Percentiles rank a stretch among this genome's conserved stretches.
Conservation (phyloP, 495 filamentous ascomycete species). For the Apiosordaria backusii region DNA sequence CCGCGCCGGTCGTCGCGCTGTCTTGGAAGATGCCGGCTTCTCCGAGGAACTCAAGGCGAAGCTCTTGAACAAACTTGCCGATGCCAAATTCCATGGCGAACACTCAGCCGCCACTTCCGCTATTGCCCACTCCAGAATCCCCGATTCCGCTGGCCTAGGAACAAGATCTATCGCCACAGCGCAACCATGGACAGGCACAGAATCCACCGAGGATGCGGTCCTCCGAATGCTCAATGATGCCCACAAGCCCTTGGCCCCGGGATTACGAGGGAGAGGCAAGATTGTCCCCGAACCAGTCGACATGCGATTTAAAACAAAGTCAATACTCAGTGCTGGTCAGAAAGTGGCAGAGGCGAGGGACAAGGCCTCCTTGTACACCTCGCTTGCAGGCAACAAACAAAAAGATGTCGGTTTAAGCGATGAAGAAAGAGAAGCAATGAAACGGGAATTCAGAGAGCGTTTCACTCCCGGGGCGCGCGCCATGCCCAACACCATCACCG, state of each 20-base stretch:
- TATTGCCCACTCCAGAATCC: constrained; percentile 42
- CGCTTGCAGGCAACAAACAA: constrained; percentile 39
- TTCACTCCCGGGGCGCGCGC: constrained; percentile 69
- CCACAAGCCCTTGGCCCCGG: constrained; percentile 62
- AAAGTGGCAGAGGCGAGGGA: constrained; percentile 78
- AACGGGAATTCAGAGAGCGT: constrained; percentile 71
- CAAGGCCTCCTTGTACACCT: constrained; percentile 64
- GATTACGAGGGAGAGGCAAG: constrained; percentile 42
- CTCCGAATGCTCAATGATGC: constrained; percentile 86
- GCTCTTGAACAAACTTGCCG: constrained; percentile 70
- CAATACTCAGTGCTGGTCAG: constrained; percentile 45
- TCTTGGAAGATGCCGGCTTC: constrained; percentile 76
- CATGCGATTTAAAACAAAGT: constrained; percentile 50
- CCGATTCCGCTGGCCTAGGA: constrained; percentile 63
- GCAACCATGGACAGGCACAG: constrained; percentile 73
- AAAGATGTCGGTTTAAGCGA: constrained; percentile 54
- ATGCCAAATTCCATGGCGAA: constrained; percentile 65
- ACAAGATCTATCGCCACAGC: constrained; percentile 69
- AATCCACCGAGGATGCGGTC: constrained; percentile 68
- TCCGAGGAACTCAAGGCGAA: constrained; percentile 74
- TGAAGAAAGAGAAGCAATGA: constrained; percentile 64
- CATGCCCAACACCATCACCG: constrained; percentile 74
- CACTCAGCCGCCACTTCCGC: constrained; percentile 63
- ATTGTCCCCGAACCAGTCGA: constrained; percentile 55
- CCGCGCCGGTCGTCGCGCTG: constrained; percentile 64